phyloP scores from a whole-genome alignment of 1,139 yeast species.

The Saccharomyces hybrid region DNA sequence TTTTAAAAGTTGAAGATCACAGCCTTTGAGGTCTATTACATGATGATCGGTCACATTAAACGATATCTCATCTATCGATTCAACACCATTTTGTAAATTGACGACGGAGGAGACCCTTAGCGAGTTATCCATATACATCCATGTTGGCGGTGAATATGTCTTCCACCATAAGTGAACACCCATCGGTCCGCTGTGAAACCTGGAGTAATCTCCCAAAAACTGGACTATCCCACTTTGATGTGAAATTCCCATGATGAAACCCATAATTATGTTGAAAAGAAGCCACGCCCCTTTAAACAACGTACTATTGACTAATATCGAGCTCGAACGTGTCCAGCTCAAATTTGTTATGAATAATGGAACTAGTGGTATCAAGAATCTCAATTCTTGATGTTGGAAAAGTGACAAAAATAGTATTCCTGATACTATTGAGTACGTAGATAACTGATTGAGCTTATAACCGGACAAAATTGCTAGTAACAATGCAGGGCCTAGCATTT shows the following conservation, averaged over 20 bases:
- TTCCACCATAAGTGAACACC: constrained; percentile 77
- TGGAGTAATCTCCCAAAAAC: constrained; percentile 36
- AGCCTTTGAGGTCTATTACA: constrained; percentile 36
- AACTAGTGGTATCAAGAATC: constrained; percentile 71
- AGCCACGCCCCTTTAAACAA: constrained; percentile 45
- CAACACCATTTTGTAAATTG: constrained; percentile 18
- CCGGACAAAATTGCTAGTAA: constrained; percentile 32
- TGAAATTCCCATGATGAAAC: constrained; percentile 62
- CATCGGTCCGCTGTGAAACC: constrained; percentile 24
- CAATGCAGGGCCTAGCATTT: constrained; percentile 69
- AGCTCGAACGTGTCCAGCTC: constrained; percentile 5
- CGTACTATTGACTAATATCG: not conserved
- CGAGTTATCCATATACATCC: constrained; percentile 51
- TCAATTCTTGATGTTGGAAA: constrained; percentile 87
- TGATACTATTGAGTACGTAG: constrained; percentile 56
- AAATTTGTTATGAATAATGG: constrained; percentile 52
- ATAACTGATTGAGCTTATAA: constrained; percentile 24
- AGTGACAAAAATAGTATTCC: constrained; percentile 57
- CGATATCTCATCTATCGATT: constrained; percentile 15
- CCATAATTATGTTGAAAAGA: constrained; percentile 53
- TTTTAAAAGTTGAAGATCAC: constrained; percentile 24
- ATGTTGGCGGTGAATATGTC: constrained; percentile 87
- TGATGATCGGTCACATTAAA: constrained; percentile 18
- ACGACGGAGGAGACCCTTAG: constrained; percentile 25
- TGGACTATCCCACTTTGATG: constrained; percentile 92